A percentile compares a stretch with the other conserved stretches of the same genome.
Evolutionary conservation across 345 rosid genomes (phyloP).

Genomic region (Kandelia obovata): DNA sequence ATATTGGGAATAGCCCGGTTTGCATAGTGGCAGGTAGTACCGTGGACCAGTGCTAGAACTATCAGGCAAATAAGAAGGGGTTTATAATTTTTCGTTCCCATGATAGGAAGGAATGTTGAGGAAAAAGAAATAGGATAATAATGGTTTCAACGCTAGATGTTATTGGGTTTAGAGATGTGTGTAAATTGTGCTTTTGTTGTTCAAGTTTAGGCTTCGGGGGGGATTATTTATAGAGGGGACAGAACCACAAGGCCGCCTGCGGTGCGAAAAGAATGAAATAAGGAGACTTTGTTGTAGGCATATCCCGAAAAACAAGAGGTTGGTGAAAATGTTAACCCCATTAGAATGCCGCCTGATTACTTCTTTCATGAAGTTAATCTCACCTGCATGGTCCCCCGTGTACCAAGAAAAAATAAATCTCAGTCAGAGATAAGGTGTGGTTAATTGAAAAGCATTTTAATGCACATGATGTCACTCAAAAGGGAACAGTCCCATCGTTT

Average conservation of each 20-base stretch:
- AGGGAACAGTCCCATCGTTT: no score
- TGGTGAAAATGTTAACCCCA: background rate
- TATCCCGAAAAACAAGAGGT: background rate
- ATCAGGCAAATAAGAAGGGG: slow-evolving; percentile 14
- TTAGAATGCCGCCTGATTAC: background rate
- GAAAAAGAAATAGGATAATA: no score
- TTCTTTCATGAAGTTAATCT: no score
- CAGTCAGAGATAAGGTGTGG: no score
- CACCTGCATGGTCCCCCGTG: no score
- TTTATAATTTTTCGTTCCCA: slow-evolving; percentile 20
- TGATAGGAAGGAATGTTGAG: background rate
- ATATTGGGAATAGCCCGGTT: background rate
- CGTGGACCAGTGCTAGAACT: slow-evolving; percentile 19
- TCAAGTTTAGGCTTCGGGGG: background rate
- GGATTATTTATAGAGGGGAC: slow-evolving; percentile 17
- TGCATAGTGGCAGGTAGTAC: slow-evolving; percentile 17
- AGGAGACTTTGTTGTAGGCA: background rate
- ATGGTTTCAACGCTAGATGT: background rate
- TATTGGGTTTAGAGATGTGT: background rate
- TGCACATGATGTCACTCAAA: no score
- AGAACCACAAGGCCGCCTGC: background rate
- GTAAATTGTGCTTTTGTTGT: background rate
- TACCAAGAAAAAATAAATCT: no score
- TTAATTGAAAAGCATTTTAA: no score
- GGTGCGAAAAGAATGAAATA: background rate